Percentiles rank a stretch among this genome's conserved stretches.
These are phyloP conservation scores for Penicillium subrubescens DNA, from an alignment of 495 filamentous ascomycete species.

Conservation along the genomic window DNA sequence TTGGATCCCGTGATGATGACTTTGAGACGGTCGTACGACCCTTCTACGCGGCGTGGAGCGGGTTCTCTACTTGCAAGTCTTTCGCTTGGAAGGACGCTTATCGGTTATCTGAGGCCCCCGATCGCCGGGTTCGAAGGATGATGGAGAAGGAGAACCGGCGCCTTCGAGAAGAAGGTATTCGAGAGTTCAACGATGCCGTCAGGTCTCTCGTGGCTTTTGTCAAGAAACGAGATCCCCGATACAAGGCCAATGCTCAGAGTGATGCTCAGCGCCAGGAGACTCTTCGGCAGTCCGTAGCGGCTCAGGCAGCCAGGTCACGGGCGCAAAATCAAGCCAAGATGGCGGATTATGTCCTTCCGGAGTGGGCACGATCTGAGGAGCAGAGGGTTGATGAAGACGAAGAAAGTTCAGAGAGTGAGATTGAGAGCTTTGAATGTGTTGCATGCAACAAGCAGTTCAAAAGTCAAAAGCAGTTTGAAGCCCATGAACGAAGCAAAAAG, in stretches of 20 bases:
- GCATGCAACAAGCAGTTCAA: slow-evolving; percentile 92
- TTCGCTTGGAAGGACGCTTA: slow-evolving; percentile 91
- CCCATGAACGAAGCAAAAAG: slow-evolving; percentile 97
- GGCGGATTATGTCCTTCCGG: slow-evolving; percentile 65
- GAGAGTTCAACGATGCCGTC: slow-evolving; percentile 94
- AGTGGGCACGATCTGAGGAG: slow-evolving; percentile 70
- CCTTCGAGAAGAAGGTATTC: slow-evolving; percentile 76
- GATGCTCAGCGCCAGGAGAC: slow-evolving; percentile 79
- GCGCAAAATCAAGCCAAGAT: slow-evolving; percentile 79
- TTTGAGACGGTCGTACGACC: slow-evolving; percentile 71
- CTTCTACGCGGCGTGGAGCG: slow-evolving; percentile 82
- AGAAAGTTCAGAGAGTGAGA: slow-evolving; percentile 54
- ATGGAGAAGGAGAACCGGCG: slow-evolving; percentile 97
- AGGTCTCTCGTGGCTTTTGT: slow-evolving; percentile 83
- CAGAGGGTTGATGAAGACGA: slow-evolving; percentile 56
- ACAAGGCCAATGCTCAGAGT: slow-evolving; percentile 64
- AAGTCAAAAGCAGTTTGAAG: slow-evolving; percentile 85
- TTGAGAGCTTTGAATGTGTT: slow-evolving; percentile 79
- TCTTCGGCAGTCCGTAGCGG: slow-evolving; percentile 74
- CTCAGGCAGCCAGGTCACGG: slow-evolving; percentile 81
- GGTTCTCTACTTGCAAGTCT: slow-evolving; percentile 79
- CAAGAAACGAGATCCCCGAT: slow-evolving; percentile 90
- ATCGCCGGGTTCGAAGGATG: slow-evolving; percentile 76
- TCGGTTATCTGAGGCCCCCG: slow-evolving; percentile 79
- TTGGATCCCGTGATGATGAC: slow-evolving; percentile 68